phyloP scores from a whole-genome alignment of 1,284 basidiomycete species.

The Ustilago crameri region DNA sequence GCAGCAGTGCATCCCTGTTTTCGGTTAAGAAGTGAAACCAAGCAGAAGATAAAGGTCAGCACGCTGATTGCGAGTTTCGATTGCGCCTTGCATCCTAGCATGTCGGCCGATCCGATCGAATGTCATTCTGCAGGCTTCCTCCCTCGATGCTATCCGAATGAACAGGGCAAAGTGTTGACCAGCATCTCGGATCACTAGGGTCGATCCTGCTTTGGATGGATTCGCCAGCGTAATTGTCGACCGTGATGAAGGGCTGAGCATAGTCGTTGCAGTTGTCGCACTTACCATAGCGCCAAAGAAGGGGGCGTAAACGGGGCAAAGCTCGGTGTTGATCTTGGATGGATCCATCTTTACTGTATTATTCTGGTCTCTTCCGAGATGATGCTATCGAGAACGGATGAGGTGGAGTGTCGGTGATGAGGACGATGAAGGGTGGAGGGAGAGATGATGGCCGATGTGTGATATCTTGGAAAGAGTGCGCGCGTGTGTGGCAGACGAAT shows the following conservation, averaged over 20 bases:
- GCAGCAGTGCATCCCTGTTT: slow-evolving; percentile 89
- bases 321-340: slow-evolving; percentile 62
- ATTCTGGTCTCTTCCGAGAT: slow-evolving; percentile 2
- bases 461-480: neutral
- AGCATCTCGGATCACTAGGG: no score
- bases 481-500: slow-evolving; percentile 20
- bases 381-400: neutral
- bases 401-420: neutral
- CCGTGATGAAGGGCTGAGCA: slow-evolving; percentile 1
- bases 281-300: slow-evolving; percentile 96
- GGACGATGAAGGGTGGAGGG: slow-evolving; percentile 15
- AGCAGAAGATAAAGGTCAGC: neutral
- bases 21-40: neutral
- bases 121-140: no score
- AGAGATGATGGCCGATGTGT: neutral
- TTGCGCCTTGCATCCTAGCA: no score
- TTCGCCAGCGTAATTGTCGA: no score
- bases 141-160: no score
- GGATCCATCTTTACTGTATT: slow-evolving; percentile 50
- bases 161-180: no score
- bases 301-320: slow-evolving; percentile 75
- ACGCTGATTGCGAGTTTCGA: neutral
- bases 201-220: no score
- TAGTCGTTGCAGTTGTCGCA: slow-evolving; percentile 11
- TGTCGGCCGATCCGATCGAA: no score